phyloP scores from a whole-genome alignment of 768 basidiomycete genomes.

The Paxillus ammoniavirescens region DNA sequence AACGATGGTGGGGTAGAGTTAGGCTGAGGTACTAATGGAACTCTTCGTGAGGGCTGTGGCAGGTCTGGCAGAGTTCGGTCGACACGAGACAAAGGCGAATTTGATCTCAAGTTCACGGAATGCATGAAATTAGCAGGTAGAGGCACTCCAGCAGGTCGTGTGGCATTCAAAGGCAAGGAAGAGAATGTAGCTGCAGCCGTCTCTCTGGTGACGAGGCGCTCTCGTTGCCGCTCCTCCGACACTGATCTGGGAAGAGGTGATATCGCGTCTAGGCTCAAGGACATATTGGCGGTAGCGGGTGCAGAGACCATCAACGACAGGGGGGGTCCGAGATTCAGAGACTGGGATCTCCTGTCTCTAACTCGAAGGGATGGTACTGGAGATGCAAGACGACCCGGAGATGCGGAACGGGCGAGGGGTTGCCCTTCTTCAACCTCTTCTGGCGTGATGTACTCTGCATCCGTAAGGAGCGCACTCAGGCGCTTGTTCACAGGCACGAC shows the following conservation, averaged over 20 bases:
- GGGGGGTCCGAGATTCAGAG: constrained; percentile 49
- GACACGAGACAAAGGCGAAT: constrained; percentile 24
- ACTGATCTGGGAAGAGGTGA: constrained; percentile 26
- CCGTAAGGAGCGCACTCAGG: constrained; percentile 64
- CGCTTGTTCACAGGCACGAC: constrained; percentile 66
- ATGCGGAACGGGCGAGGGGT: constrained; percentile 16
- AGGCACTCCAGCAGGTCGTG: constrained; percentile 25
- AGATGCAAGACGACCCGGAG: constrained; percentile 30
- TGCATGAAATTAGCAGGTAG: constrained; percentile 20
- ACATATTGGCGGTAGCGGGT: constrained; percentile 23
- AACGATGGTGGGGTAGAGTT: constrained; percentile 33
- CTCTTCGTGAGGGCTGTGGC: constrained; percentile 21
- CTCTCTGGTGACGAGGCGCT: constrained; percentile 41
- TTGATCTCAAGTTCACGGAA: constrained; percentile 22
- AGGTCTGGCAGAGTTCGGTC: constrained; percentile 31
- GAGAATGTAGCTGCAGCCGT: constrained; percentile 44
- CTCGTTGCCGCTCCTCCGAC: constrained; percentile 35
- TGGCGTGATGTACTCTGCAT: constrained; percentile 63
- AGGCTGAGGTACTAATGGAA: constrained; percentile 1
- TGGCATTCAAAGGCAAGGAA: constrained; percentile 16
- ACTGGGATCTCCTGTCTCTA: constrained; percentile 62
- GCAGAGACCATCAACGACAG: constrained; percentile 28
- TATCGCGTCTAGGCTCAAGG: constrained; percentile 31
- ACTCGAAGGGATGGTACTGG: constrained; percentile 46
- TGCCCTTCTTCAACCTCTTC: constrained; percentile 46